phyloP scores from a whole-genome alignment of 768 basidiomycete species.

The Panellus pusillus region DNA sequence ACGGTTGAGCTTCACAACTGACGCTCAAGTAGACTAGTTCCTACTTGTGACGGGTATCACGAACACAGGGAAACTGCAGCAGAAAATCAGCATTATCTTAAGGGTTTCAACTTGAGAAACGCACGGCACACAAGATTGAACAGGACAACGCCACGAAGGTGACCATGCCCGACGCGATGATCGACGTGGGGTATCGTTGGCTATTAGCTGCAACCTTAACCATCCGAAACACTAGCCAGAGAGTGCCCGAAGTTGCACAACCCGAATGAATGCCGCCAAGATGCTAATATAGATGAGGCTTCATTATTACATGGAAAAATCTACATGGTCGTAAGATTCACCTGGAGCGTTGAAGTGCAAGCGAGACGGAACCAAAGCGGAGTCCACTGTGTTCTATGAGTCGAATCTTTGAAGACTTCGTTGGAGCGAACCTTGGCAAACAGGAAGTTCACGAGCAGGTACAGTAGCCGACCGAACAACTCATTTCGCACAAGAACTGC shows the following conservation, averaged over 20 bases:
- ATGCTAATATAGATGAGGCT: constrained; percentile 43
- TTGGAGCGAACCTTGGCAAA: constrained; percentile 66
- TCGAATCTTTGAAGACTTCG: background rate
- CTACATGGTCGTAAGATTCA: background rate
- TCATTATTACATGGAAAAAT: no score
- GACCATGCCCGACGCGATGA: constrained; percentile 62
- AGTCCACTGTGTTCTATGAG: constrained; percentile 38
- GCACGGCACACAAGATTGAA: constrained; percentile 56
- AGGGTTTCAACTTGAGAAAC: background rate
- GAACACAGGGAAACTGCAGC: constrained; percentile 64
- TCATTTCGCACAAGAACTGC: constrained; percentile 82
- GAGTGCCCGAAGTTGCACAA: constrained; percentile 71
- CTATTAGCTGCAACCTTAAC: constrained; percentile 52
- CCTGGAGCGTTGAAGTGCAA: constrained; percentile 63
- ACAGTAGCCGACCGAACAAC: constrained; percentile 75
- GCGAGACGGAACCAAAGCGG: constrained; percentile 64
- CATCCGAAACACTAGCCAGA: constrained; percentile 70
- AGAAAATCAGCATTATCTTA: background rate
- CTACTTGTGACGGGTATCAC: constrained; percentile 82
- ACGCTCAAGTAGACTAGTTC: constrained; percentile 14
- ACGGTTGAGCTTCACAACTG: background rate
- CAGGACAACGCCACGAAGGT: constrained; percentile 60
- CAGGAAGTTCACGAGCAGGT: constrained; percentile 65
- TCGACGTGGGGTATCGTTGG: constrained; percentile 48
- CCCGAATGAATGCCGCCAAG: constrained; percentile 86